A percentile compares a stretch with the other conserved stretches of the same genome.
These are phyloP conservation scores for Litsea cubeba DNA, from an alignment of 164 flowering plant genomes.

Conservation along the genomic window DNA sequence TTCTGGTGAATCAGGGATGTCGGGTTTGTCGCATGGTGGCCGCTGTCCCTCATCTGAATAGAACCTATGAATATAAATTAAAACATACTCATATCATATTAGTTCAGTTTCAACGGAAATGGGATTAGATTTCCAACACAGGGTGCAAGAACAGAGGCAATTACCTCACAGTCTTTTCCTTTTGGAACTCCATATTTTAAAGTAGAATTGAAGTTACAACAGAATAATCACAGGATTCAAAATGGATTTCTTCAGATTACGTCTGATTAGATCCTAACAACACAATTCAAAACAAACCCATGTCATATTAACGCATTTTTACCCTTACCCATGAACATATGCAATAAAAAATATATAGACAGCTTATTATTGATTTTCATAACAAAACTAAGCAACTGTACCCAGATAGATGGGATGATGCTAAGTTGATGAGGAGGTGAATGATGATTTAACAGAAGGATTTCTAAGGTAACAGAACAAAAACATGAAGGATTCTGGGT, in stretches of 20 bases:
- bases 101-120: background rate
- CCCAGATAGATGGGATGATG: background rate
- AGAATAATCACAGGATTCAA: too few species aligned
- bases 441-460: too few species aligned
- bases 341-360: background rate
- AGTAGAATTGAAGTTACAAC: background rate
- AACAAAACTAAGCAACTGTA: background rate
- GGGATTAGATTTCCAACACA: background rate
- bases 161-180: background rate
- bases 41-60: slow-evolving; percentile 43
- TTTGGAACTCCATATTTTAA: background rate
- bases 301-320: background rate
- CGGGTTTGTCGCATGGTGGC: slow-evolving; percentile 33
- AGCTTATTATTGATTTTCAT: background rate
- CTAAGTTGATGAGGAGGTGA: background rate
- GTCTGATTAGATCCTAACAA: background rate
- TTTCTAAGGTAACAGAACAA: too few species aligned
- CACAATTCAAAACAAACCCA: background rate
- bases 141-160: background rate
- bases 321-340: background rate
- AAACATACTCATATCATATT: background rate
- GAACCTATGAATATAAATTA: slow-evolving; percentile 40
- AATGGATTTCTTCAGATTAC: background rate
- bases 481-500: background rate
- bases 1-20: slow-evolving; percentile 9